Evolutionary conservation across 805 yeast genomes (phyloP), one percentile per base, ranked within the genome.

Genomic region (Dipodascopsis uninucleata): DNA sequence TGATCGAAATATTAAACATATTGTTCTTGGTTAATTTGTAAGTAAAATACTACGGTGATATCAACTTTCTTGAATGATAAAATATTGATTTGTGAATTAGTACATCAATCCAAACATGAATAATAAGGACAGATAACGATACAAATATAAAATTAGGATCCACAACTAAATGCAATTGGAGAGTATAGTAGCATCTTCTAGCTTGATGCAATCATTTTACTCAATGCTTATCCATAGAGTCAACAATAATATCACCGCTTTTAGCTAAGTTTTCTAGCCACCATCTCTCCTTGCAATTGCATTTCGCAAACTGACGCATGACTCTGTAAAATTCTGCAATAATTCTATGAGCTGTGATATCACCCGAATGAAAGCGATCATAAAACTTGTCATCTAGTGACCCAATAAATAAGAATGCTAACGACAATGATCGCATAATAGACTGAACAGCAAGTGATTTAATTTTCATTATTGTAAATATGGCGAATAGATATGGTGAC

Each of bases 351-450:
- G 97, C 95, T 39, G 82, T 77, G 26, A 81, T 65, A 64, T 90
- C 97, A 36, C 96, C 94, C 8, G 81, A 76, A 78, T 85, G 84
- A 34, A 90, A 71, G 32, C 87, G 64, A 1, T 85, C 80, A 28
- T 89, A 70, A 55, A 90, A 84, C 17, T 78, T 76, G 61, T 82
- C 84, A 61, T 90, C 97, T 55, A 90, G 69, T 39, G 90, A 66
- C 0, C 97, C 97, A 5, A 97, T 96, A 3, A 96, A 88, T 70
- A 90, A 88, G 12, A 89, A 82, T 37, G 96, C 68, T 26, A 90
- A 66, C 22, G 85, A 41, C 57, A 60, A 36, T 87, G 70, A 64
- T 84, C 86, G 61, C 85, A 93, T 65, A 86, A 72, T 61, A 85
- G 87, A 20, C 94, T 94, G 49, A 87, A 67, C 2, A 96, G 85